Conservation (phyloP, 441 rosid genomes). For the Erodium trifolium region DNA sequence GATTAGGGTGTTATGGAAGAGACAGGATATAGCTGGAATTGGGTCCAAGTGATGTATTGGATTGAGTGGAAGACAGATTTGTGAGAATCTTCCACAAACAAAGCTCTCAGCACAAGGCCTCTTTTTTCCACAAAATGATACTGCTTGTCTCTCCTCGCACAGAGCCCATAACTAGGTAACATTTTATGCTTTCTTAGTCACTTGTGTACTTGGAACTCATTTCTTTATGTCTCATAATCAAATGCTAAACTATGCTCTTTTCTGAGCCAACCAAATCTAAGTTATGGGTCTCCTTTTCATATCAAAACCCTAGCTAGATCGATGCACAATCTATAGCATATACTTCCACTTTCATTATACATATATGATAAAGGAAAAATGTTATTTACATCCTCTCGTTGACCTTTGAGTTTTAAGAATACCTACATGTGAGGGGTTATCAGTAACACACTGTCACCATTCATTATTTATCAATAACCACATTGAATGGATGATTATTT, state of each 20-base stretch:
- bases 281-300: not conserved
- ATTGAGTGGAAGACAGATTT: conserved; percentile 24
- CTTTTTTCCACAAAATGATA: conserved; percentile 20
- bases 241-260: not conserved
- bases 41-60: conserved; percentile 15
- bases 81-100: conserved; percentile 27
- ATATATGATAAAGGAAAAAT: not conserved
- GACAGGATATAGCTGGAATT: conserved; percentile 7
- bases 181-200: conserved; percentile 5
- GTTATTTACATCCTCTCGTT: too few species aligned
- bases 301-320: not conserved
- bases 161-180: conserved; percentile 16
- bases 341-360: conserved; percentile 1
- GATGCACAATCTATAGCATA: not conserved
- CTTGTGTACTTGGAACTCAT: conserved; percentile 3
- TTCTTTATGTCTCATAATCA: not conserved
- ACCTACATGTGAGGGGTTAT: too few species aligned
- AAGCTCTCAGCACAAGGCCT: conserved; percentile 13
- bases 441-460: too few species aligned
- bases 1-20: not conserved
- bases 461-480: too few species aligned
- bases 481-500: too few species aligned
- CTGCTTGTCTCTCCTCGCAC: conserved; percentile 24
- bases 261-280: not conserved
- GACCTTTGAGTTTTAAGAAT: too few species aligned